Evolutionary conservation across 129 eudicot species (phyloP).

Genomic region (Apium graveolens): DNA sequence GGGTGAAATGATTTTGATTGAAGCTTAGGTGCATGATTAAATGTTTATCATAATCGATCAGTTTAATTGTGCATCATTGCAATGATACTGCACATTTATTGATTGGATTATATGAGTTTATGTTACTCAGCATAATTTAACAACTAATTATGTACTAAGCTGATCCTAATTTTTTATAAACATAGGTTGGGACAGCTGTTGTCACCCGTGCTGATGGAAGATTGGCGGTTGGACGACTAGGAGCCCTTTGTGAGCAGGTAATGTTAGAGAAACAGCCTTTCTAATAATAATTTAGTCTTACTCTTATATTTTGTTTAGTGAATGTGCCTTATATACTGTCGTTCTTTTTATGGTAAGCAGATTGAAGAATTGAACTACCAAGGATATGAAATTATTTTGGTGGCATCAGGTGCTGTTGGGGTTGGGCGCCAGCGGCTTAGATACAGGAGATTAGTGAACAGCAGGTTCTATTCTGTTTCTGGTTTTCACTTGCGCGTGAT

Average conservation of each 20-base stretch:
- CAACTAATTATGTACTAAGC: not conserved
- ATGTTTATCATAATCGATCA: not conserved
- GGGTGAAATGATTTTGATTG: not conserved
- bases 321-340: constrained; percentile 1
- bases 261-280: not conserved
- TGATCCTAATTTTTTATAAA: constrained; percentile 13
- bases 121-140: not conserved
- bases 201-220: constrained; percentile 88
- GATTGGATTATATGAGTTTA: too few relatives aligned
- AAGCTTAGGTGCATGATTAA: not conserved
- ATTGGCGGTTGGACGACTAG: constrained; percentile 90
- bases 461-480: constrained; percentile 48
- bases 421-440: constrained; percentile 85
- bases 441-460: constrained; percentile 67
- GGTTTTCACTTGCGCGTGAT: constrained; percentile 1
- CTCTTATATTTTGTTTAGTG: not conserved
- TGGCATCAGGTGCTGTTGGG: constrained; percentile 94
- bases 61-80: not conserved
- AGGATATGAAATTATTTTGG: constrained; percentile 92
- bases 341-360: constrained; percentile 37
- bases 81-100: not conserved
- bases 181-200: constrained; percentile 95
- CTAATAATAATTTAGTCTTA: not conserved
- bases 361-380: constrained; percentile 56
- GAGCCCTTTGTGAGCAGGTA: constrained; percentile 97